Conservation (phyloP, 1,139 yeast species). For the Debaryomyces robertsiae region DNA sequence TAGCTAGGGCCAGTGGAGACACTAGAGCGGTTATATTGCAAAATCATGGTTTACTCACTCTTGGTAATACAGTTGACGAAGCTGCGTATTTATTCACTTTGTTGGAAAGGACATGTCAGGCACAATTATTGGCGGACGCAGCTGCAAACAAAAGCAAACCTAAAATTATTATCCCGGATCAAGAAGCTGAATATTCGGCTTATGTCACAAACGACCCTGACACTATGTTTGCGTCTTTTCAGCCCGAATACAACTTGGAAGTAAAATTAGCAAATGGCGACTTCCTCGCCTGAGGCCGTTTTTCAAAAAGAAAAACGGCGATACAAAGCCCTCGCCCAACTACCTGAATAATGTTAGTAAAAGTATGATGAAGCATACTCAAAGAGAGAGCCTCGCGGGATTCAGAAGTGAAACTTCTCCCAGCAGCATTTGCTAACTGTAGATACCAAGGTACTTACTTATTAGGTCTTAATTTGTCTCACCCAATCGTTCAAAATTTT, state of each 20-base stretch:
- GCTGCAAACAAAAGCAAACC: slow-evolving; percentile 43
- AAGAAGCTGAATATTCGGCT: slow-evolving; percentile 70
- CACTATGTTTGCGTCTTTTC: slow-evolving; percentile 71
- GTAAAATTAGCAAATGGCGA: slow-evolving; percentile 22
- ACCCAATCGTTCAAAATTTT: no score
- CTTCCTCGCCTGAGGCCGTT: slow-evolving; percentile 18
- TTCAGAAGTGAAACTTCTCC: no score
- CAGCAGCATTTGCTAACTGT: no score
- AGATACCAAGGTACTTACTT: no score
- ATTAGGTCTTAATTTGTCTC: no score
- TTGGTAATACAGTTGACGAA: slow-evolving; percentile 78
- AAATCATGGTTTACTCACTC: slow-evolving; percentile 80
- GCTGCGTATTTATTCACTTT: slow-evolving; percentile 74
- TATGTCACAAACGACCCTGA: slow-evolving; percentile 66
- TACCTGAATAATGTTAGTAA: no score
- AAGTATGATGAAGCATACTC: no score
- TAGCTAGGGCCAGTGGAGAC: slow-evolving; percentile 67
- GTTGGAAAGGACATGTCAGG: slow-evolving; percentile 70
- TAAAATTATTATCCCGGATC: slow-evolving; percentile 51
- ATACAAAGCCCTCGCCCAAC: no score
- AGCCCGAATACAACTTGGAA: slow-evolving; percentile 52
- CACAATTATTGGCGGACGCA: slow-evolving; percentile 73
- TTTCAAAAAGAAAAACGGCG: no score
- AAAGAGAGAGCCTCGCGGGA: no score
- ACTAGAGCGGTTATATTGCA: slow-evolving; percentile 68